Conservation (phyloP, 78 protist species). For the Dictyostelium brefeldianum region DNA sequence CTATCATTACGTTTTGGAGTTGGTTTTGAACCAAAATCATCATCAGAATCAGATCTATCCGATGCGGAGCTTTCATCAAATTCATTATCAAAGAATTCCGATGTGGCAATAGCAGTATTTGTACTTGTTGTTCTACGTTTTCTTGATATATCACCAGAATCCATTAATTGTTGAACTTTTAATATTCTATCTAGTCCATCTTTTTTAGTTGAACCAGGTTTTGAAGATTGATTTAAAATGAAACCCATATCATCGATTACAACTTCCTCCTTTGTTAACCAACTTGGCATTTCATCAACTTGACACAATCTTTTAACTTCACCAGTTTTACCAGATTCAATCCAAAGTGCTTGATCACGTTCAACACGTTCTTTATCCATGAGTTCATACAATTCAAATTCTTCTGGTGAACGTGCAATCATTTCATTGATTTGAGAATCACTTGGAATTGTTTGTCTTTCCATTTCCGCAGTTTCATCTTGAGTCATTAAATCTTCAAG, state of each 20-base stretch:
- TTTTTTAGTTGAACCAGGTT: background rate
- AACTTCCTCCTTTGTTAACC: constrained; percentile 56
- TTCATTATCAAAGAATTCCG: constrained; percentile 31
- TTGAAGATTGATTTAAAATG: background rate
- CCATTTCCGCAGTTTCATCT: constrained; percentile 82
- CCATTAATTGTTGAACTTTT: constrained; percentile 12
- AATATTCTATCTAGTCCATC: background rate
- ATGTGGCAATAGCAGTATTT: background rate
- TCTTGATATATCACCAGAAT: constrained; percentile 45
- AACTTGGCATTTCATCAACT: constrained; percentile 70
- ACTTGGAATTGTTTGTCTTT: constrained; percentile 47
- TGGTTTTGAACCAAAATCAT: constrained; percentile 1
- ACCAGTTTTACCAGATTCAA: constrained; percentile 27
- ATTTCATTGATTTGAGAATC: constrained; percentile 78
- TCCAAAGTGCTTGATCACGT: constrained; percentile 37
- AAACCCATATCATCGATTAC: constrained; percentile 59
- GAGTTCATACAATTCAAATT: constrained; percentile 70
- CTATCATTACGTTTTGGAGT: constrained; percentile 13
- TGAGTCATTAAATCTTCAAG: constrained; percentile 72
- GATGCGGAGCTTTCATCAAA: background rate
- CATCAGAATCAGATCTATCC: background rate
- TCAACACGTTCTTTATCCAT: constrained; percentile 74
- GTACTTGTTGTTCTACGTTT: constrained; percentile 10
- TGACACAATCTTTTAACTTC: constrained; percentile 31
- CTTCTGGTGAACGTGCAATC: constrained; percentile 82